Evolutionary conservation across 2,329 filamentous ascomycete genomes (phyloP).

Genomic region (Davidsoniella eucalypti): DNA sequence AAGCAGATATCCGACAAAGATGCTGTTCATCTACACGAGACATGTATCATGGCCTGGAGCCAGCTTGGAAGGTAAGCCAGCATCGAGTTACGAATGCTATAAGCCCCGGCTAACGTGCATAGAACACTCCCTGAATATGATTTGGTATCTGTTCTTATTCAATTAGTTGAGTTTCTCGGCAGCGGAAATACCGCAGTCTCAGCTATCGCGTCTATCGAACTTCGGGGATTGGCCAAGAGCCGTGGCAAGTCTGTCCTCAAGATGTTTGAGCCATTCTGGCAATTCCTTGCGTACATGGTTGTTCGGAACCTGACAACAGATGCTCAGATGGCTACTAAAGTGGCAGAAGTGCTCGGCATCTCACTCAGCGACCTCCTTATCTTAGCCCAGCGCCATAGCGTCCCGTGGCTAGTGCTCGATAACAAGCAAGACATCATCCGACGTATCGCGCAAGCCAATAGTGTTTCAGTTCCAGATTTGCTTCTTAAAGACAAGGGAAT

Average conservation of each 20-base stretch:
- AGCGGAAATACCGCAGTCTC: slow-evolving; percentile 66
- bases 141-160: slow-evolving; percentile 69
- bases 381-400: slow-evolving; percentile 60
- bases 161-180: slow-evolving; percentile 74
- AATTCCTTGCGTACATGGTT: slow-evolving; percentile 62
- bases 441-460: slow-evolving; percentile 56
- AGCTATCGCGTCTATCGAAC: slow-evolving; percentile 67
- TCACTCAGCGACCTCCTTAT: slow-evolving; percentile 58
- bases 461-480: background rate
- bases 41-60: slow-evolving; percentile 73
- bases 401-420: slow-evolving; percentile 73
- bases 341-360: slow-evolving; percentile 68
- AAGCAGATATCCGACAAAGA: slow-evolving; percentile 55
- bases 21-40: slow-evolving; percentile 56
- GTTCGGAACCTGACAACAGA: slow-evolving; percentile 66
- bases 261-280: slow-evolving; percentile 79
- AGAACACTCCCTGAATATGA: slow-evolving; percentile 63
- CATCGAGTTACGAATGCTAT: background rate
- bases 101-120: slow-evolving; percentile 8
- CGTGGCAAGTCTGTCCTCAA: slow-evolving; percentile 45
- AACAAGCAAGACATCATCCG: slow-evolving; percentile 64
- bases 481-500: slow-evolving; percentile 25
- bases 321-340: slow-evolving; percentile 65
- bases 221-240: slow-evolving; percentile 54
- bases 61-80: slow-evolving; percentile 52